Conservation (phyloP, 805 yeast species). For the Cyberlindnera mississippiensis region DNA sequence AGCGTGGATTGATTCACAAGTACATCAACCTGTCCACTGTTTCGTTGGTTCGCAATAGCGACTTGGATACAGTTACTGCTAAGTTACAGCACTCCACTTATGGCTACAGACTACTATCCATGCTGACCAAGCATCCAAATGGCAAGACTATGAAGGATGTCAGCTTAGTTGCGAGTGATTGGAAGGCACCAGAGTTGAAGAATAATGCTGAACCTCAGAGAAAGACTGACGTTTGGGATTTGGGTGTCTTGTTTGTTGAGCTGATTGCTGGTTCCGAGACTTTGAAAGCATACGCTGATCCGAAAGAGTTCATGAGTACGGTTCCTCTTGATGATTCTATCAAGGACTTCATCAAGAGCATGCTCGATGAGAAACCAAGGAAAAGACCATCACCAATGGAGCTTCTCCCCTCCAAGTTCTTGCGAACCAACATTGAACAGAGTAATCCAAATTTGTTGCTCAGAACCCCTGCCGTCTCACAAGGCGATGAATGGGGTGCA, state of each 20-base stretch:
- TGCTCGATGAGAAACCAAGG: slow-evolving; percentile 61
- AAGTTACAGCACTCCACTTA: slow-evolving; percentile 60
- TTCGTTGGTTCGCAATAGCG: slow-evolving; percentile 45
- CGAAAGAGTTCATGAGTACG: slow-evolving; percentile 55
- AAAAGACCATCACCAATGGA: slow-evolving; percentile 83
- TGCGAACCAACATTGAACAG: slow-evolving; percentile 63
- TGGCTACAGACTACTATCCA: slow-evolving; percentile 44
- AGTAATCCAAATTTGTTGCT: slow-evolving; percentile 26
- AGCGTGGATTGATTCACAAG: slow-evolving; percentile 77
- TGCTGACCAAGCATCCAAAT: slow-evolving; percentile 37
- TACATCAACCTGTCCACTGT: slow-evolving; percentile 59
- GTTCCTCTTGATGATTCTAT: slow-evolving; percentile 52
- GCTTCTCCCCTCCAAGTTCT: slow-evolving; percentile 74
- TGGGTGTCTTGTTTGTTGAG: slow-evolving; percentile 75
- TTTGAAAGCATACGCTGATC: slow-evolving; percentile 51
- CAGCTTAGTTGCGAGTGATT: slow-evolving; percentile 30
- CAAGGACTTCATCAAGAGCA: slow-evolving; percentile 58
- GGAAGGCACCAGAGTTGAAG: slow-evolving; percentile 80
- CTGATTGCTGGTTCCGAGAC: slow-evolving; percentile 58
- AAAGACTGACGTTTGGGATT: slow-evolving; percentile 90
- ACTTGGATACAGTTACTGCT: slow-evolving; percentile 51
- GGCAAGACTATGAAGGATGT: slow-evolving; percentile 21
- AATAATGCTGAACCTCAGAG: slow-evolving; percentile 51
- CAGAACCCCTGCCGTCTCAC: slow-evolving; percentile 11
- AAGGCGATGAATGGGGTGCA: slow-evolving; percentile 18